These are phyloP conservation scores for Camellia oleifera DNA, from an alignment of 179 eudicot species.

Conservation along the genomic window DNA sequence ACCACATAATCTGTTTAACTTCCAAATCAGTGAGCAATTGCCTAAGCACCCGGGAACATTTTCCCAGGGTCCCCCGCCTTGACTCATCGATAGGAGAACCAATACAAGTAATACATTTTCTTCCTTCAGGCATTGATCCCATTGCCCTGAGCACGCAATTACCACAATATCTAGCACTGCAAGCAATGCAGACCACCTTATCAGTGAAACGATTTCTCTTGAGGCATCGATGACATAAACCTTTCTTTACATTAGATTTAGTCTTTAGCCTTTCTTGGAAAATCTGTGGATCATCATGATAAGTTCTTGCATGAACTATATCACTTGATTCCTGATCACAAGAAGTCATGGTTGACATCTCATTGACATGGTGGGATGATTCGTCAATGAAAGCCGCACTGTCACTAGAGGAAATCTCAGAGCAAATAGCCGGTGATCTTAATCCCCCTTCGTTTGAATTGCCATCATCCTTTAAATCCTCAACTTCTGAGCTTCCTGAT, in stretches of 20 bases:
- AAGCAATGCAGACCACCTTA: slow-evolving; percentile 74
- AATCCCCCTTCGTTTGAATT: slow-evolving; percentile 34
- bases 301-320: slow-evolving; percentile 17
- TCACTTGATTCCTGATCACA: slow-evolving; percentile 39
- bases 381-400: slow-evolving; percentile 18
- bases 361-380: slow-evolving; percentile 27
- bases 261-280: slow-evolving; percentile 30
- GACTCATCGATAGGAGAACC: slow-evolving; percentile 56
- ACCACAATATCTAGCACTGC: slow-evolving; percentile 72
- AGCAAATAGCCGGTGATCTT: slow-evolving; percentile 33
- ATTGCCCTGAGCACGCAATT: slow-evolving; percentile 72
- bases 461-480: slow-evolving; percentile 31
- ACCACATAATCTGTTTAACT: slow-evolving; percentile 50
- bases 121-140: slow-evolving; percentile 98
- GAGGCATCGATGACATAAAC: slow-evolving; percentile 62
- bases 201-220: slow-evolving; percentile 53
- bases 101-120: slow-evolving; percentile 78
- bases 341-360: slow-evolving; percentile 41
- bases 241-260: slow-evolving; percentile 39
- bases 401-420: slow-evolving; percentile 36
- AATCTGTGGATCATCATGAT: slow-evolving; percentile 17
- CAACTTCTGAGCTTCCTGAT: slow-evolving; percentile 48
- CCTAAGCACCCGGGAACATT: slow-evolving; percentile 57
- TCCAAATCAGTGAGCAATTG: slow-evolving; percentile 35
- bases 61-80: slow-evolving; percentile 63